phyloP scores from a whole-genome alignment of 2,329 filamentous ascomycete genomes.

The Colletotrichum euphorbiae region DNA sequence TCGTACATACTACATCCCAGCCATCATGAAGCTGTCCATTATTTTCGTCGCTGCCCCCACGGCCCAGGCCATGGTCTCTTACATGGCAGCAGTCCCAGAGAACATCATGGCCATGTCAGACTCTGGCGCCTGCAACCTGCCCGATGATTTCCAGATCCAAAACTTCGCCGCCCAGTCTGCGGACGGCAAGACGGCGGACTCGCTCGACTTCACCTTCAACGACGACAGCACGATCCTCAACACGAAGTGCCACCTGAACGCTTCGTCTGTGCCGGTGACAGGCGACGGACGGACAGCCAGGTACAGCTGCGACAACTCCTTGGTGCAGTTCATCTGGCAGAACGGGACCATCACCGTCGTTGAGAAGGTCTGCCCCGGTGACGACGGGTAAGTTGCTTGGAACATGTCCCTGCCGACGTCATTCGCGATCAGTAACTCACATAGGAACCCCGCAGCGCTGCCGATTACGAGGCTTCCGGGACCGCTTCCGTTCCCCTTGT shows the following conservation, averaged over 20 bases:
- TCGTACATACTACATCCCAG: slow-evolving; percentile 9
- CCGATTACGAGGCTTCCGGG: slow-evolving; percentile 49
- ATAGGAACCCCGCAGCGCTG: slow-evolving; percentile 39
- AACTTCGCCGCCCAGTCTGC: slow-evolving; percentile 52
- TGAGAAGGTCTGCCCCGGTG: slow-evolving; percentile 56
- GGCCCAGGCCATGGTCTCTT: slow-evolving; percentile 38
- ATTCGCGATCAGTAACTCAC: slow-evolving; percentile 10
- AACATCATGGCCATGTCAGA: slow-evolving; percentile 36
- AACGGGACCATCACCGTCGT: slow-evolving; percentile 54
- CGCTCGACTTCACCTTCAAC: slow-evolving; percentile 55
- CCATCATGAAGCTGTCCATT: slow-evolving; percentile 36
- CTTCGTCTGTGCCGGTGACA: slow-evolving; percentile 52
- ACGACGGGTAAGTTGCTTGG: slow-evolving; percentile 49
- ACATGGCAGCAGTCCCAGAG: slow-evolving; percentile 41
- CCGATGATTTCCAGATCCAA: slow-evolving; percentile 52
- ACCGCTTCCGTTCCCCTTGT: slow-evolving; percentile 39
- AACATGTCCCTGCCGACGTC: neutral
- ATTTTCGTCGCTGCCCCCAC: slow-evolving; percentile 39
- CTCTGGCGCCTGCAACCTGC: slow-evolving; percentile 50
- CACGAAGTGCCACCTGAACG: slow-evolving; percentile 59
- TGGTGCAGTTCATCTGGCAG: slow-evolving; percentile 59
- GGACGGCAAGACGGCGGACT: slow-evolving; percentile 48
- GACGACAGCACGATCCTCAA: slow-evolving; percentile 54
- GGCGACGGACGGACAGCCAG: slow-evolving; percentile 48
- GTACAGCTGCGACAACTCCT: slow-evolving; percentile 56